These are phyloP conservation scores for Acephala macrosclerotiorum DNA, from an alignment of 2,329 filamentous ascomycete genomes.

Conservation along the genomic window DNA sequence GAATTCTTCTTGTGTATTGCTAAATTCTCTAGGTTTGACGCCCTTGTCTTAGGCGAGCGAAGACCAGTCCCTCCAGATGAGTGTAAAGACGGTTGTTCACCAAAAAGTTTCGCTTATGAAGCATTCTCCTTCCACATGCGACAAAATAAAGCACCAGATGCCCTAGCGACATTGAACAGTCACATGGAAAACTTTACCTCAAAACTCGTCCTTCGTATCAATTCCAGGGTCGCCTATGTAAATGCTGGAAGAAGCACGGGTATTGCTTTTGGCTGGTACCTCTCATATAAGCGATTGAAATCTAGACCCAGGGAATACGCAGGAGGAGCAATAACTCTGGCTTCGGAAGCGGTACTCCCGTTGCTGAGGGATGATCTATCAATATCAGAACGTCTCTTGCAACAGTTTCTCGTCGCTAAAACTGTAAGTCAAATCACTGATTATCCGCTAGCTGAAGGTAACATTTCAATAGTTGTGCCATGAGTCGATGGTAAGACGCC, in stretches of 20 bases:
- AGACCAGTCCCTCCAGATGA: background rate
- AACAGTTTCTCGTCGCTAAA: background rate
- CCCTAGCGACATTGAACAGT: background rate
- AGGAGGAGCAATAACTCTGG: background rate
- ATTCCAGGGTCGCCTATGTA: background rate
- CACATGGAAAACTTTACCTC: background rate
- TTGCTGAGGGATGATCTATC: background rate
- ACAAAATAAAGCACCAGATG: background rate
- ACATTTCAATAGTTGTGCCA: background rate
- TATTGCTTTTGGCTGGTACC: background rate
- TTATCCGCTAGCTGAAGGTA: background rate
- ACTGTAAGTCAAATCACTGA: background rate
- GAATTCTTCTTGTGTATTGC: background rate
- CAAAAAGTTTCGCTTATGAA: background rate
- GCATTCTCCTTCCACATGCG: background rate
- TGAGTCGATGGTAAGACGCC: background rate
- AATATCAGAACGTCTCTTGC: background rate
- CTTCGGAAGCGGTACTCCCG: background rate
- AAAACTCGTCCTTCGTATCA: background rate
- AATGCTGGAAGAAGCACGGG: background rate
- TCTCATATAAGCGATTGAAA: background rate
- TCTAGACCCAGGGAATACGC: background rate
- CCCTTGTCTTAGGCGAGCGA: background rate
- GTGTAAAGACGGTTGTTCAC: background rate
- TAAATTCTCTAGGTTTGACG: background rate